Conservation (phyloP, 441 rosid genomes). For the Aleurites moluccanus region DNA sequence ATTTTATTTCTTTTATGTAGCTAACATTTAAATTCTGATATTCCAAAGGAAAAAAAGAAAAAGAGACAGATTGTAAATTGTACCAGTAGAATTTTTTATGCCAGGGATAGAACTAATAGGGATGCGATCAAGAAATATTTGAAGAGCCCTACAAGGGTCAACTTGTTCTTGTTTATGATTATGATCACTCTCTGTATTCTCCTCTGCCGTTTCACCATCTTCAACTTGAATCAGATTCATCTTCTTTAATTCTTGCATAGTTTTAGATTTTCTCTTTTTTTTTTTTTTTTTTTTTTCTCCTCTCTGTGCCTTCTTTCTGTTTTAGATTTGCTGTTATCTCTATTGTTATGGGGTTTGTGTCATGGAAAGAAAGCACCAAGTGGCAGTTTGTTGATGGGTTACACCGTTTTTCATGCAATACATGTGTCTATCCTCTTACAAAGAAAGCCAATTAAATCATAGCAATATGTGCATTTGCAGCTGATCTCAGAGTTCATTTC, state of each 20-base stretch:
- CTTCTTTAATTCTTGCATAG: slow-evolving; percentile 22
- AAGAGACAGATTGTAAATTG: not conserved
- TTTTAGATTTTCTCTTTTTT: not conserved
- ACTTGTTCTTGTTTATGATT: slow-evolving; percentile 11
- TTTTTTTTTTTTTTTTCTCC: not conserved
- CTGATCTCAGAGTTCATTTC: no score
- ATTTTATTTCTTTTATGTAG: no score
- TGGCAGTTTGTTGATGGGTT: not conserved
- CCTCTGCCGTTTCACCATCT: slow-evolving; percentile 18
- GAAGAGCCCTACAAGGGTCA: slow-evolving; percentile 39
- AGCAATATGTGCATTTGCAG: no score
- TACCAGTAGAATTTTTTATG: slow-evolving; percentile 41
- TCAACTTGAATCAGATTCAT: slow-evolving; percentile 23
- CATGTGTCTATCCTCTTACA: not conserved
- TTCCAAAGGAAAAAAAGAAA: no score
- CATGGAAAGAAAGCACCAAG: not conserved
- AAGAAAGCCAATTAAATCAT: not conserved
- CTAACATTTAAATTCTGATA: no score
- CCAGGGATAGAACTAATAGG: slow-evolving; percentile 44
- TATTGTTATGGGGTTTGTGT: not conserved
- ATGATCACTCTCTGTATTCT: not conserved
- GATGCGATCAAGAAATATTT: slow-evolving; percentile 40
- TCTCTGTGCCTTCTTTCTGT: not conserved
- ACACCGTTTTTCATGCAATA: not conserved
- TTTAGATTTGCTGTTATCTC: no score